These are phyloP conservation scores for Zea luxurians DNA, from an alignment of 176 grass and related monocot genomes.

Conservation along the genomic window DNA sequence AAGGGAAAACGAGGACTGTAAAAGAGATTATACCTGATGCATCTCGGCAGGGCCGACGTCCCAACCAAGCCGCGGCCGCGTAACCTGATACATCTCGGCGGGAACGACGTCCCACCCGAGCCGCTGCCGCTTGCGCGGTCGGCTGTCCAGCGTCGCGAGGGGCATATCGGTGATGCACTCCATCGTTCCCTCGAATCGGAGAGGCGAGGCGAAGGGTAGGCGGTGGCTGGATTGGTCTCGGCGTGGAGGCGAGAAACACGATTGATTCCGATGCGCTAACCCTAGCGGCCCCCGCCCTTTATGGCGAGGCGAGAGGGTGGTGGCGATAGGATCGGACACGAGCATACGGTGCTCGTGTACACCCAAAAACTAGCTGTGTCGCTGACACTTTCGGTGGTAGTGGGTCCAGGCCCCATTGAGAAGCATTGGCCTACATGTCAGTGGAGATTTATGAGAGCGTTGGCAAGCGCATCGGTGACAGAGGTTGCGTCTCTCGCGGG, in stretches of 20 bases:
- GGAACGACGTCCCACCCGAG: constrained; percentile 85
- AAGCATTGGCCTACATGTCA: neutral
- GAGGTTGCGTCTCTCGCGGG: neutral
- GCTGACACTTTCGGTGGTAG: neutral
- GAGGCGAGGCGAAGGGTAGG: neutral
- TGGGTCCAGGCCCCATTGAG: fast-evolving
- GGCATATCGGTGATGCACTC: constrained; percentile 82
- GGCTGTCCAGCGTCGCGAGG: constrained; percentile 69
- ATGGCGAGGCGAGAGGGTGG: constrained; percentile 7
- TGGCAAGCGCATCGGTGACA: neutral
- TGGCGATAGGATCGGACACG: neutral
- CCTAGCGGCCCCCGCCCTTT: constrained; percentile 43
- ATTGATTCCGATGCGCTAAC: constrained; percentile 23
- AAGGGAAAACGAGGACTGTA: neutral
- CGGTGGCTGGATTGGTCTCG: neutral
- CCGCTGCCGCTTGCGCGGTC: constrained; percentile 83
- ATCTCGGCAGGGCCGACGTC: constrained; percentile 76
- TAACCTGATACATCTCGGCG: constrained; percentile 36
- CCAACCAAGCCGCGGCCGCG: constrained; percentile 75
- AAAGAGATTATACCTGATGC: constrained; percentile 42
- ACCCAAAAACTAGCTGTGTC: neutral
- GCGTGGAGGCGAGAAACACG: neutral
- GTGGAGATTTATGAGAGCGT: fast-evolving
- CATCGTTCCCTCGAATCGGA: constrained; percentile 41
- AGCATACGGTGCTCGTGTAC: neutral